Base-by-base conservation (phyloP, 208 protist species). In the Blechomonas ayalai region DNA sequence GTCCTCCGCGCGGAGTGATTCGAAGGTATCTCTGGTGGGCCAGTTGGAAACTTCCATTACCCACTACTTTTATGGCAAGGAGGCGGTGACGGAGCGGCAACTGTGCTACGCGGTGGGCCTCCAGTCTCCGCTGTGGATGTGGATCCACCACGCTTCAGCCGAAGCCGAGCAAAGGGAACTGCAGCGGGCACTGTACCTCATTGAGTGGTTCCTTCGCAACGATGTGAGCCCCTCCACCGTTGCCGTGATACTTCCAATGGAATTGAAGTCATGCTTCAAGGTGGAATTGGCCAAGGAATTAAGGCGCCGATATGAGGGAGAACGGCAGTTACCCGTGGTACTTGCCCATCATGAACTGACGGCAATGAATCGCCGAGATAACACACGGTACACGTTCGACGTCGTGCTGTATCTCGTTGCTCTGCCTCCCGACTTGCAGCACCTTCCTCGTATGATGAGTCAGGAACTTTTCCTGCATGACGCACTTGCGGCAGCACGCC, bases 81-180 rank as follows among this genome's bases (percentile, higher is more conserved):
- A 61, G 12, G 62, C 45, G 1, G 23, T 39, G 3, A 46, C 53
- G 35, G 23, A 51, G 4, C 63, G 77, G 4, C 50, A 42, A 10
- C 50, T 51, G 2, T 64, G 66, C 7, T 61, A 76, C 27, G 29
- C 36, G 10, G 52, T 82, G 41, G 85, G 85, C 1, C 47, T 93
- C 57, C 74, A 86, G 69, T 53, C 66, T 2, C 85, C 85, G 12
- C 58, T 93, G 9, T 93, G 77, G 76, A 45, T 88, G 29, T 93
- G 85, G 81, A 92, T 76, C 8, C 73, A 89, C 33, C 53, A 66
- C 22, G 38, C 53, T 7, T 44, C 37, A n/a, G 48, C 59, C 28
- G 48, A 60, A 20, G 46, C 39, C 12, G 39, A 62, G 31, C 48
- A 32, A 1, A 80, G 75, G 25, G 76, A 73, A 22, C 18, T 87